A percentile compares a stretch with the other conserved stretches of the same genome.
These are phyloP conservation scores for Penicillium polonicum DNA, from an alignment of 2,329 filamentous ascomycete genomes.

Conservation along the genomic window DNA sequence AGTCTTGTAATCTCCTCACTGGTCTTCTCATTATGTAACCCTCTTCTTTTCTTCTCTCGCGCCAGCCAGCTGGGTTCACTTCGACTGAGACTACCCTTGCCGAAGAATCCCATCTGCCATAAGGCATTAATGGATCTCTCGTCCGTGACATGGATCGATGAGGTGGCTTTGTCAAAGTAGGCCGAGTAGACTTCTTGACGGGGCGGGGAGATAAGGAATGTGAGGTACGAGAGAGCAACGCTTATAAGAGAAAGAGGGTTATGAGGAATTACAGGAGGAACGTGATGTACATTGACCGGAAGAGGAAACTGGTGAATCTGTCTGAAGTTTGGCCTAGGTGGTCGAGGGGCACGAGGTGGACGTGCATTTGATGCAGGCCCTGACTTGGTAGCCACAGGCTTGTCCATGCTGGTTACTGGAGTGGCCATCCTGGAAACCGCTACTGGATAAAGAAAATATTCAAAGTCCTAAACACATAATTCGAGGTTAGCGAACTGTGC, in stretches of 20 bases:
- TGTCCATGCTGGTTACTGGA: constrained; percentile 19
- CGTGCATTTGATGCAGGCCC: constrained; percentile 17
- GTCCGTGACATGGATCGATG: constrained; percentile 81
- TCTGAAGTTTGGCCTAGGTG: constrained; percentile 57
- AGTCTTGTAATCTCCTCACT: constrained; percentile 78
- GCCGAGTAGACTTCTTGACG: constrained; percentile 66
- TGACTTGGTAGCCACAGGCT: constrained; percentile 18
- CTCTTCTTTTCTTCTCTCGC: constrained; percentile 71
- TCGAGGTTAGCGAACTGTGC: constrained; percentile 25
- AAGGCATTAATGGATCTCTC: constrained; percentile 71
- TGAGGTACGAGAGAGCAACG: constrained; percentile 73
- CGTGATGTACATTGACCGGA: constrained; percentile 76
- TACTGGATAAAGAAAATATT: constrained; percentile 20
- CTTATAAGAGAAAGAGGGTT: constrained; percentile 88
- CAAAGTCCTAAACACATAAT: constrained; percentile 14
- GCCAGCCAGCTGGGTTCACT: constrained; percentile 94
- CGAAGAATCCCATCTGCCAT: constrained; percentile 98
- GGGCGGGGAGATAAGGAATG: constrained; percentile 65
- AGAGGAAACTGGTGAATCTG: constrained; percentile 79
- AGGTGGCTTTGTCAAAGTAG: constrained; percentile 76
- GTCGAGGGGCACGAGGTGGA: constrained; percentile 30
- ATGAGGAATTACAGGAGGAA: constrained; percentile 85
- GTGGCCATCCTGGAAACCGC: constrained; percentile 30
- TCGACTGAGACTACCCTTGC: constrained; percentile 87
- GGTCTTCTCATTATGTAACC: constrained; percentile 64